These are phyloP conservation scores for Thamnidium elegans DNA, from an alignment of 192 early-diverging fungal species.

Conservation along the genomic window DNA sequence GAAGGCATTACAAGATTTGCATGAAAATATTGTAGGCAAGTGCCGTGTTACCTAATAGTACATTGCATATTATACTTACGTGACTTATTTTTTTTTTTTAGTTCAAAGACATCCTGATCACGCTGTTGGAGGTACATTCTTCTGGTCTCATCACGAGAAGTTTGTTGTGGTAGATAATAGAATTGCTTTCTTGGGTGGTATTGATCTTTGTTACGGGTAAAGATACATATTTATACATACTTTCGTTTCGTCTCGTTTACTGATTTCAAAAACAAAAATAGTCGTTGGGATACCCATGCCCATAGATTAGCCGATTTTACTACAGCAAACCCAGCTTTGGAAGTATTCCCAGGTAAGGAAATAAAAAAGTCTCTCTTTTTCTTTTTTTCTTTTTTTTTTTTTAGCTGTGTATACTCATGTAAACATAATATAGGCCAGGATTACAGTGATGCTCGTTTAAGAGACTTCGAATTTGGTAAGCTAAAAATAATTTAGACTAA, in stretches of 20 bases:
- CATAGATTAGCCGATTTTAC: conserved; percentile 70
- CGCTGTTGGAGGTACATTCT: conserved; percentile 68
- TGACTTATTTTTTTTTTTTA: conserved; percentile 12
- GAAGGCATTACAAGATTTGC: conserved; percentile 63
- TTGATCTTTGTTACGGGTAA: conserved; percentile 81
- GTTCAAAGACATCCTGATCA: conserved; percentile 91
- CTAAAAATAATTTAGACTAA: neutral
- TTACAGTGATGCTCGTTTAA: conserved; percentile 80
- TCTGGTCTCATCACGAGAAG: conserved; percentile 89
- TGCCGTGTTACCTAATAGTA: neutral
- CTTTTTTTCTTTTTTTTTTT: too few relatives aligned
- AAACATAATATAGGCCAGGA: conserved; percentile 54
- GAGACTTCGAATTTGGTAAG: conserved; percentile 57
- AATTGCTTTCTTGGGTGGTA: conserved; percentile 81
- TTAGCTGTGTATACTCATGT: neutral
- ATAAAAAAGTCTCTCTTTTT: neutral
- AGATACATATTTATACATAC: neutral
- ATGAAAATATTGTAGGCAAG: conserved; percentile 72
- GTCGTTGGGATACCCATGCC: conserved; percentile 64
- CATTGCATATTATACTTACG: neutral
- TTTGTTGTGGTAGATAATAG: conserved; percentile 74
- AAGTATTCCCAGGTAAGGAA: conserved; percentile 42
- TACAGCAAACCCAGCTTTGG: conserved; percentile 36
- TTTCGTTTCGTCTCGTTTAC: neutral
- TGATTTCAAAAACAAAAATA: neutral